Evolutionary conservation across 148 eudicot species (phyloP).

Genomic region (Heliamphora exappendiculata): DNA sequence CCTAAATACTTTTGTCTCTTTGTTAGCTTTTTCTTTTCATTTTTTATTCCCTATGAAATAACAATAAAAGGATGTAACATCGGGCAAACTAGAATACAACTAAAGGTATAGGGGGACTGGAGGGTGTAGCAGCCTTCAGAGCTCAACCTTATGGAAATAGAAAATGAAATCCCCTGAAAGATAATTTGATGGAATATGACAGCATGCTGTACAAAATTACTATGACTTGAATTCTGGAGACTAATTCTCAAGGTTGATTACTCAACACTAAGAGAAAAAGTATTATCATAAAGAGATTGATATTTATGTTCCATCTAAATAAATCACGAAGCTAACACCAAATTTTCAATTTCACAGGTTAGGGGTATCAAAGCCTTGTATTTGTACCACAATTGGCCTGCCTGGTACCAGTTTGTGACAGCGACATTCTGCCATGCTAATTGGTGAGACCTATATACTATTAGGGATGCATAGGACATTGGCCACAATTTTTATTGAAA

Average conservation of each 20-base stretch:
- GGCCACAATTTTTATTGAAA: background rate
- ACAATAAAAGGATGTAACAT: background rate
- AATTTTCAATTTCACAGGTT: conserved; percentile 39
- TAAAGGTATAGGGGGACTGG: background rate
- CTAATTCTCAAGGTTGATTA: background rate
- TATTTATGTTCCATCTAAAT: background rate
- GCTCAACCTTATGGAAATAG: background rate
- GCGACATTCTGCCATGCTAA: conserved; percentile 91
- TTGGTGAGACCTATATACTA: conserved; percentile 49
- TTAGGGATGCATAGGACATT: background rate
- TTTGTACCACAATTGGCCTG: conserved; percentile 73
- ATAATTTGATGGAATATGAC: background rate
- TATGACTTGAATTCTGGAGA: background rate
- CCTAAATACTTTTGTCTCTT: conserved; percentile 11
- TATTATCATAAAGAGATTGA: background rate
- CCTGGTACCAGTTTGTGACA: conserved; percentile 96
- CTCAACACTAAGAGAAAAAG: background rate
- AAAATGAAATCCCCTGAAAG: background rate
- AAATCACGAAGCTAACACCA: conserved; percentile 2
- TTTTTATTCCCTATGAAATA: background rate
- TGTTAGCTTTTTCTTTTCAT: background rate
- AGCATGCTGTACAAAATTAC: background rate
- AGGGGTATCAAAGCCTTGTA: conserved; percentile 58
- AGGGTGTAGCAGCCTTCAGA: background rate
- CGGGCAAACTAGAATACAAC: background rate